Evolutionary conservation across 768 basidiomycete species (phyloP), one percentile per base, ranked within the genome.

Genomic region (Boletus rufocinnamomeus): DNA sequence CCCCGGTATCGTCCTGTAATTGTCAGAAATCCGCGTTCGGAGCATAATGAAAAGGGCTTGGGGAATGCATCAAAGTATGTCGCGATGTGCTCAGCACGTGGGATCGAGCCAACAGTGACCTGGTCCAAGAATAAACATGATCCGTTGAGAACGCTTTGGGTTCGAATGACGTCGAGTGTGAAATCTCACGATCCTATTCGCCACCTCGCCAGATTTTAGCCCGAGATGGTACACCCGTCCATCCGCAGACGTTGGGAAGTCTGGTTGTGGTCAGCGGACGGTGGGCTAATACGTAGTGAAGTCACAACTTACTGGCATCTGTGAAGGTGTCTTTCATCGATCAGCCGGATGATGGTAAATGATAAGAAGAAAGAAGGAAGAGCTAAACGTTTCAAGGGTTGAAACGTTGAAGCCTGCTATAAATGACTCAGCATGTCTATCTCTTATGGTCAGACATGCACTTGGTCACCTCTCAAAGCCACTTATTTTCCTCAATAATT

Each of bases 221-320:
- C 89, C 91, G 28, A 92, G 82, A 72, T 92, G 90, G 73, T 92
- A 92, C 47, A 91, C 89, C 53, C 88, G 85, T 50, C 80, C 81
- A 69, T 89, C 87, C 49, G 78, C 78, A 40, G 89, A 89, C 58
- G 84, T 82, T 58, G 90, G 90, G 68, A 92, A 90, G 75, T 92
- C 90, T 92, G 30, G 19, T 40, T 30, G 11, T 2, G 19, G 35
- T 60, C 50, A 56, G 50, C 62, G 32, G 23, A 38, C 14, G 21
- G 28, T 16, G 2, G 3, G 11, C 13, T 35, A 14, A 21, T 44
- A 46, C 21, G 46, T 48, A 50, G 54, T 49, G 44, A 52, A 43
- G 6, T 32, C 52, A 32, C 52, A 54, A 80, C 86, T 67, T 72
- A 88, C 88, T 90, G 14, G 88, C 87, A 71, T 89, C 84, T 63